A percentile compares a stretch with the other conserved stretches of the same genome.
phyloP scores from a whole-genome alignment of 2,329 filamentous ascomycete genomes.

The Seiridium unicorne region DNA sequence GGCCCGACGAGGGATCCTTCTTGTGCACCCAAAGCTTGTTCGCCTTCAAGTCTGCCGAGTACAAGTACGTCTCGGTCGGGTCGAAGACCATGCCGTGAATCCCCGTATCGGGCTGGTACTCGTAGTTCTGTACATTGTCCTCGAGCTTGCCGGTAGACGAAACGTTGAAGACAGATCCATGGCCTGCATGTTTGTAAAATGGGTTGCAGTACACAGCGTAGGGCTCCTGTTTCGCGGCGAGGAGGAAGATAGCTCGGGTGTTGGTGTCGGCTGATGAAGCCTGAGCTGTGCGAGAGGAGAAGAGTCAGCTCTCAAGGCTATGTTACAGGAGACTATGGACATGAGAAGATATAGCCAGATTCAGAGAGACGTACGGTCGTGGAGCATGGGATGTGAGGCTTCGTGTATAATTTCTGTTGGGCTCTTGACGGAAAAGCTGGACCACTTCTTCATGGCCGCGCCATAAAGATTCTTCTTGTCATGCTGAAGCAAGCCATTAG shows the following conservation, averaged over 20 bases:
- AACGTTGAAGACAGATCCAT: slow-evolving; percentile 73
- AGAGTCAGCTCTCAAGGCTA: slow-evolving; percentile 10
- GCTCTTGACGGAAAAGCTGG: slow-evolving; percentile 73
- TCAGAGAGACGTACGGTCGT: slow-evolving; percentile 59
- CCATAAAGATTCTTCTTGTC: slow-evolving; percentile 82
- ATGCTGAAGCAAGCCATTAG: slow-evolving; percentile 52
- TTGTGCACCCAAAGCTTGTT: slow-evolving; percentile 85
- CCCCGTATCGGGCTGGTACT: slow-evolving; percentile 66
- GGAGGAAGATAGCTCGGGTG: slow-evolving; percentile 85
- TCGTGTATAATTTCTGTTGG: slow-evolving; percentile 76
- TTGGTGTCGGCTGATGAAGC: slow-evolving; percentile 71
- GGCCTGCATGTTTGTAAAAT: slow-evolving; percentile 83
- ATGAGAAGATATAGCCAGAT: background rate
- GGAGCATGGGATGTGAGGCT: slow-evolving; percentile 71
- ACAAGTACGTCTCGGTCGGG: slow-evolving; percentile 69
- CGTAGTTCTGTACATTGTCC: slow-evolving; percentile 69
- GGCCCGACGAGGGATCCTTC: slow-evolving; percentile 57
- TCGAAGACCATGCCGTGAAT: slow-evolving; percentile 85
- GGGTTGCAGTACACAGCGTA: slow-evolving; percentile 87
- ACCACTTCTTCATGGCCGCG: slow-evolving; percentile 92
- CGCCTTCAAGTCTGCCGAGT: slow-evolving; percentile 74
- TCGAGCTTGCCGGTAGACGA: slow-evolving; percentile 55
- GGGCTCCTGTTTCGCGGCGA: slow-evolving; percentile 74
- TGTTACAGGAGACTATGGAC: background rate
- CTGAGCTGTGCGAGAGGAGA: slow-evolving; percentile 45